These are phyloP conservation scores for Alternaria brassicicola DNA, from an alignment of 2,329 filamentous ascomycete species.

Conservation along the genomic window DNA sequence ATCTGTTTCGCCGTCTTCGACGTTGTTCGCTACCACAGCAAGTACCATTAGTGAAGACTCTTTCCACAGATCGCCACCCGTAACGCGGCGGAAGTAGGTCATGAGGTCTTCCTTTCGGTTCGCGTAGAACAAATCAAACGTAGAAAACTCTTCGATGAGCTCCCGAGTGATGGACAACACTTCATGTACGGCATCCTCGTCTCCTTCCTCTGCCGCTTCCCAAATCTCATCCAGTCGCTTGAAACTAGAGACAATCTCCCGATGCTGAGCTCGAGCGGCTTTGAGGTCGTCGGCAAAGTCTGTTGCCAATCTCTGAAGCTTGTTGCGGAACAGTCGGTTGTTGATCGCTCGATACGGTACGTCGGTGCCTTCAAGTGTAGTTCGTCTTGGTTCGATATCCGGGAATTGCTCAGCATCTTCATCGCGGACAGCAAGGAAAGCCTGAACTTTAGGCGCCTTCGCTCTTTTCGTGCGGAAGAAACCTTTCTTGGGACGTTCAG, in stretches of 20 bases:
- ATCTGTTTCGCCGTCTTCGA: slow-evolving; percentile 40
- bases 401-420: slow-evolving; percentile 5
- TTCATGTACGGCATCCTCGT: slow-evolving; percentile 58
- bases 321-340: slow-evolving; percentile 37
- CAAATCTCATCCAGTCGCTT: slow-evolving; percentile 54
- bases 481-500: slow-evolving; percentile 36
- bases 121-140: slow-evolving; percentile 64
- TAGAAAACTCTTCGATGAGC: slow-evolving; percentile 65
- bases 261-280: slow-evolving; percentile 43
- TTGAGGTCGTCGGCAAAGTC: slow-evolving; percentile 51
- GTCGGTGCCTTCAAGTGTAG: slow-evolving; percentile 36
- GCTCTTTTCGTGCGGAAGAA: slow-evolving; percentile 36
- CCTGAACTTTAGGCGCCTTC: slow-evolving; percentile 30
- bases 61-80: slow-evolving; percentile 43
- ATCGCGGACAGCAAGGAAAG: slow-evolving; percentile 37
- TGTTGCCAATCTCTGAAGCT: slow-evolving; percentile 34
- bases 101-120: slow-evolving; percentile 54
- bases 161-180: slow-evolving; percentile 66
- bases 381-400: slow-evolving; percentile 15
- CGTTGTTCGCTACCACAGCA: slow-evolving; percentile 42
- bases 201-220: slow-evolving; percentile 54
- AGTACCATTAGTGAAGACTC: slow-evolving; percentile 44
- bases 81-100: slow-evolving; percentile 45
- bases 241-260: slow-evolving; percentile 50
- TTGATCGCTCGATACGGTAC: slow-evolving; percentile 38